These are phyloP conservation scores for Neonectria hederae DNA, from an alignment of 2,329 filamentous ascomycete species.

Conservation along the genomic window DNA sequence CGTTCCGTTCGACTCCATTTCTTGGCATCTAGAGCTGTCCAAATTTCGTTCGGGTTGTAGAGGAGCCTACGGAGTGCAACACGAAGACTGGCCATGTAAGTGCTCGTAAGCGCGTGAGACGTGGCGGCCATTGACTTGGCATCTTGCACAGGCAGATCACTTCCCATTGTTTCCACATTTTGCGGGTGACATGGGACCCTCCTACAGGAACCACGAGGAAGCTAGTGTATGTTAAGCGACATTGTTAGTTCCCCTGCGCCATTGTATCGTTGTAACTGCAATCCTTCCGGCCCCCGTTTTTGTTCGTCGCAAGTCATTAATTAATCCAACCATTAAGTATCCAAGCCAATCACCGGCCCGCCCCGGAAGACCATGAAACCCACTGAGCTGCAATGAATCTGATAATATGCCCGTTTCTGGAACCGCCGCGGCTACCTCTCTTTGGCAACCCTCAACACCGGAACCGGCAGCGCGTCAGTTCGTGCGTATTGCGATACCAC, in stretches of 20 bases:
- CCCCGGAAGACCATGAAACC: neutral
- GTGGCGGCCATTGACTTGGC: constrained; percentile 7
- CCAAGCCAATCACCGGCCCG: neutral
- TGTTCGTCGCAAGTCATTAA: neutral
- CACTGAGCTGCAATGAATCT: neutral
- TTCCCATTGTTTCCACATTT: constrained; percentile 19
- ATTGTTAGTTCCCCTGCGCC: constrained; percentile 16
- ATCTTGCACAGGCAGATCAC: constrained; percentile 7
- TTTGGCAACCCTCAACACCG: constrained; percentile 17
- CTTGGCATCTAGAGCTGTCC: neutral
- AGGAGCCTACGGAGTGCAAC: neutral
- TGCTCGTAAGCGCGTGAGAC: neutral
- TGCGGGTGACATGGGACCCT: constrained; percentile 4
- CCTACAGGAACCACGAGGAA: neutral
- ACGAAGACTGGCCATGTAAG: neutral
- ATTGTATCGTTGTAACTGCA: neutral
- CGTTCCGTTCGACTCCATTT: neutral
- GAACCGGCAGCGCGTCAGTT: constrained; percentile 41
- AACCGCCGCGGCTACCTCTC: neutral
- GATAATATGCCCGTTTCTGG: neutral
- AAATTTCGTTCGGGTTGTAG: neutral
- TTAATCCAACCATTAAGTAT: neutral
- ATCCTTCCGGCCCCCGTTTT: neutral
- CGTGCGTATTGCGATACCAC: constrained; percentile 44
- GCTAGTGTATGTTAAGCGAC: constrained; percentile 5